Conservation (phyloP, 768 basidiomycete genomes). For the Tylopilus sp. region DNA sequence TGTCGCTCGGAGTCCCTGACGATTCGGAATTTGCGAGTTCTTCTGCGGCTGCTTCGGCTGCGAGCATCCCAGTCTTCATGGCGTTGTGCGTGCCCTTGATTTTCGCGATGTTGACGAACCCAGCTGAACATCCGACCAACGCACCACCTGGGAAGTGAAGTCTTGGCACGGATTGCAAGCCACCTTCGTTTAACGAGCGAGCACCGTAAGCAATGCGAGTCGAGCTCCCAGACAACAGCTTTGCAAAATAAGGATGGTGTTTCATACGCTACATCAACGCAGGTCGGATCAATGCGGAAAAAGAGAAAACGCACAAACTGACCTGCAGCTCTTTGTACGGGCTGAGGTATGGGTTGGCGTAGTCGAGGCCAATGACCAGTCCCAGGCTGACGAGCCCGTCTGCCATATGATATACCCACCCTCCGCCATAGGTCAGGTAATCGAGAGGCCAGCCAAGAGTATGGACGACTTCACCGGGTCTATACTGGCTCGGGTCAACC, state of each 20-base stretch:
- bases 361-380: slow-evolving; percentile 91
- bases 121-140: slow-evolving; percentile 91
- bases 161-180: slow-evolving; percentile 85
- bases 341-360: slow-evolving; percentile 87
- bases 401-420: slow-evolving; percentile 95
- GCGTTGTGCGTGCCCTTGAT: slow-evolving; percentile 99
- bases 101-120: slow-evolving; percentile 94
- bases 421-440: slow-evolving; percentile 75
- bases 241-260: slow-evolving; percentile 88
- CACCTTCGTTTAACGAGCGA: slow-evolving; percentile 88
- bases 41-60: slow-evolving; percentile 82
- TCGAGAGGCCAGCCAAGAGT: slow-evolving; percentile 93
- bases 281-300: slow-evolving; percentile 5
- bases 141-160: slow-evolving; percentile 92
- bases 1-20: slow-evolving; percentile 41
- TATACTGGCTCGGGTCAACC: slow-evolving; percentile 59
- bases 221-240: slow-evolving; percentile 68
- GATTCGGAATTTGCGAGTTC: slow-evolving; percentile 39
- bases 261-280: slow-evolving; percentile 67
- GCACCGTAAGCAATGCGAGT: slow-evolving; percentile 89
- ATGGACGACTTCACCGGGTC: slow-evolving; percentile 80
- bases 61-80: slow-evolving; percentile 98
- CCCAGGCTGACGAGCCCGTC: slow-evolving; percentile 88
- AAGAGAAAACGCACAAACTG: slow-evolving; percentile 17
- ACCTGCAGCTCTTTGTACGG: slow-evolving; percentile 95